Evolutionary conservation across 345 rosid species (phyloP), one percentile per base, ranked within the genome.

Genomic region (Physaria fendleri): DNA sequence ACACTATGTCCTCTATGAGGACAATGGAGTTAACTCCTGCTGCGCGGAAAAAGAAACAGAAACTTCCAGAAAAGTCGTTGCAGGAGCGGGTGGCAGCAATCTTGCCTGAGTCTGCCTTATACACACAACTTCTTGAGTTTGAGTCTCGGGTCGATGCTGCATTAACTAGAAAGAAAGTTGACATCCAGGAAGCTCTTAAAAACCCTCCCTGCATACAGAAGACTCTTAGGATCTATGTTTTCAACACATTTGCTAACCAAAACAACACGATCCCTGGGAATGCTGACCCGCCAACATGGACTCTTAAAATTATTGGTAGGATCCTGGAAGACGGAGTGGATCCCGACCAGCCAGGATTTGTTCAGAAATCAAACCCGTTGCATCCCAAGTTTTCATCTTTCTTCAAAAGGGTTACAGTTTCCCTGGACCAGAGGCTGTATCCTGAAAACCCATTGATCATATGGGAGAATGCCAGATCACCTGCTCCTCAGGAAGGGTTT

Each of bases 61-160:
- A 87, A 79, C 85, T 89, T 65, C 95, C 95, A 0, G 99, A 93
- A 56, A 89, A 83, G 75, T 94, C 91, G 35, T 69, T 87, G 23
- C 97, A 83, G 45, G 99, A 89, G 20, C 81, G 94, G 41, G 97
- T 89, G 58, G 99, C 95, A 1, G 95, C 97, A 0, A 85, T 93
- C 79, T 79, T 93, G 40, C 99, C 99, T 0, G 99, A 93, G 73
- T 93, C 99, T 39, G 94, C 94, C 48, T 65, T 93, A 58, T 93
- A 93, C 65, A 93, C 99, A 5, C 99, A 93, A 76, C 95, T 93
- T 62, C 91, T 93, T 37, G 99, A 93, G 78, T 93, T 89, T 53
- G 99, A 93, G 77, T 60, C 92, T 53, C 86, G 94, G 11, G 93
- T 87, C 4, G 97, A 93, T 82, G 81, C 95, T 67, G 99, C 97